Evolutionary conservation across 2,329 filamentous ascomycete genomes (phyloP).

Genomic region (Sporothrix sp.): DNA sequence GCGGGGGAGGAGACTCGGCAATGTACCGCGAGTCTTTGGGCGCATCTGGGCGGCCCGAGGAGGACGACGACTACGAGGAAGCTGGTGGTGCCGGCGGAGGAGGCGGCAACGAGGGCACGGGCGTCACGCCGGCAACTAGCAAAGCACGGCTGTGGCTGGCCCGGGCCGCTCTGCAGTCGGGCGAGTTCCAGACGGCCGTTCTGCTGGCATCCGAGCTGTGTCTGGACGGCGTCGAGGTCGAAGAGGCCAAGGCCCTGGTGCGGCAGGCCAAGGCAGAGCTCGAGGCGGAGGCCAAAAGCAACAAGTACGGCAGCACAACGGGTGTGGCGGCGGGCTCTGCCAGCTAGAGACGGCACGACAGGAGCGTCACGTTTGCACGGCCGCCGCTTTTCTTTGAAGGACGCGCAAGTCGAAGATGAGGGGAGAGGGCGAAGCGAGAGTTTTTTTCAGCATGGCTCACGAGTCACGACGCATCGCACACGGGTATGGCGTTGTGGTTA

Average conservation of each 20-base stretch:
- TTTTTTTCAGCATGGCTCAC: too few relatives aligned
- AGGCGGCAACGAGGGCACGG: constrained; percentile 20
- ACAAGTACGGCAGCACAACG: too few relatives aligned
- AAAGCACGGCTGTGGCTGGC: constrained; percentile 93
- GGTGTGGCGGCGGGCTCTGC: background rate
- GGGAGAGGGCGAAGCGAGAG: background rate
- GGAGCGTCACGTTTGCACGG: background rate
- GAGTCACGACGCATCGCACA: too few relatives aligned
- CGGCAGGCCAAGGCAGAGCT: constrained; percentile 73
- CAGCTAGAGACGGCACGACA: background rate
- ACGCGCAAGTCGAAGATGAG: background rate
- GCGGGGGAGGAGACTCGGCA: constrained; percentile 39
- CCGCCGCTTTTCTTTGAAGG: background rate
- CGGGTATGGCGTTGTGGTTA: too few relatives aligned
- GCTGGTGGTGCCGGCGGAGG: constrained; percentile 23
- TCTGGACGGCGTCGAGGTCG: constrained; percentile 91
- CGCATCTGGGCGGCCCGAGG: constrained; percentile 21
- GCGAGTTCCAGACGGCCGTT: constrained; percentile 67
- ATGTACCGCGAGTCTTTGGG: constrained; percentile 44
- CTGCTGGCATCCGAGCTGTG: constrained; percentile 82
- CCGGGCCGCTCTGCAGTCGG: constrained; percentile 62
- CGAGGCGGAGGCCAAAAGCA: constrained; percentile 30
- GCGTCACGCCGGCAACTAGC: constrained; percentile 78
- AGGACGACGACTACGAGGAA: constrained; percentile 32
- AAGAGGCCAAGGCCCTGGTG: constrained; percentile 90